A percentile compares a stretch with the other conserved stretches of the same genome.
These are phyloP conservation scores for Tetragonia tetragonoides DNA, from an alignment of 148 eudicot genomes.

Conservation along the genomic window DNA sequence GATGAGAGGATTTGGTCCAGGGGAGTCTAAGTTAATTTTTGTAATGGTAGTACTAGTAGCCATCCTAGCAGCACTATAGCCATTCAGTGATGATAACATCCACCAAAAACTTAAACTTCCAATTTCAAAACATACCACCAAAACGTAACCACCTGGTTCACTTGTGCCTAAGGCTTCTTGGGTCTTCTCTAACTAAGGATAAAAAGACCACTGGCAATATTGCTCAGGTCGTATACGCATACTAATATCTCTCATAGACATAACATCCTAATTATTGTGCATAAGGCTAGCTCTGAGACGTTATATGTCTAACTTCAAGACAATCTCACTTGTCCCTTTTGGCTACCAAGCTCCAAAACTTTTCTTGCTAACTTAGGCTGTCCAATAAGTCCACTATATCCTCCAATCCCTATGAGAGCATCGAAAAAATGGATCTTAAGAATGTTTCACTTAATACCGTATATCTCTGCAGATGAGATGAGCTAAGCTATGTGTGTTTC, in stretches of 20 bases:
- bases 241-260: not conserved
- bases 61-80: no score
- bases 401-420: not conserved
- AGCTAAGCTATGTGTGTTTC: not conserved
- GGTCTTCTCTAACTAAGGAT: not conserved
- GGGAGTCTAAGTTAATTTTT: no score
- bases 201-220: not conserved
- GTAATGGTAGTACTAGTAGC: no score
- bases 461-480: not conserved
- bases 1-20: no score
- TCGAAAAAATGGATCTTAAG: not conserved
- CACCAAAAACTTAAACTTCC: not conserved
- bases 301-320: not conserved
- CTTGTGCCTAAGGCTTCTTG: no score
- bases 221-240: not conserved
- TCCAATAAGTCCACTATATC: not conserved
- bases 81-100: no score
- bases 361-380: slow-evolving; percentile 3
- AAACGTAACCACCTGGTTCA: not conserved
- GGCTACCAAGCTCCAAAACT: not conserved
- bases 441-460: not conserved
- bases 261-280: not conserved
- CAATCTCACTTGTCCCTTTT: not conserved
- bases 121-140: not conserved
- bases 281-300: not conserved